Percentiles rank a stretch among this genome's conserved stretches.
Evolutionary conservation across 805 yeast genomes (phyloP).

Genomic region (Ogataea zsoltii): DNA sequence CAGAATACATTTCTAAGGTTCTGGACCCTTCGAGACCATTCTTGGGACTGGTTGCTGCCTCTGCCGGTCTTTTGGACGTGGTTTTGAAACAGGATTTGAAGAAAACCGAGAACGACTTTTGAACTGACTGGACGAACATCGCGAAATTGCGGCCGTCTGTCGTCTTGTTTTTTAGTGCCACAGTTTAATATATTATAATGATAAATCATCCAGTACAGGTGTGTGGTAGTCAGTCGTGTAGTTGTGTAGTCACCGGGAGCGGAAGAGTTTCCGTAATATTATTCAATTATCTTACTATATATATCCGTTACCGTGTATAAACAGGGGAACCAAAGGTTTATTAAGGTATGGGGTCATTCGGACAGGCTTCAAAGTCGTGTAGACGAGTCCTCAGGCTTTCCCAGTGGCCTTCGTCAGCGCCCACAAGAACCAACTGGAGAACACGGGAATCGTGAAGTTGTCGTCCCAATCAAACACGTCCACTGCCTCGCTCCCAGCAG

Average conservation of each 20-base stretch:
- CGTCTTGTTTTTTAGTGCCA: not conserved
- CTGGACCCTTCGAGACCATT: conserved; percentile 96
- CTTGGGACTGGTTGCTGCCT: conserved; percentile 93
- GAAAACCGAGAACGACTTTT: conserved; percentile 35
- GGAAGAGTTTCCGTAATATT: too few relatives aligned
- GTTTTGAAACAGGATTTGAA: conserved; percentile 47
- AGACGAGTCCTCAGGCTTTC: not conserved
- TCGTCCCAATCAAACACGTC: conserved; percentile 81
- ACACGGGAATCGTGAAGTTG: conserved; percentile 89
- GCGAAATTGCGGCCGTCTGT: not conserved
- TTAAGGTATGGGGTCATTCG: too few relatives aligned
- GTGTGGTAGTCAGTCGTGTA: too few relatives aligned
- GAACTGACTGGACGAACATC: conserved; percentile 3
- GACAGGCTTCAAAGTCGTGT: too few relatives aligned
- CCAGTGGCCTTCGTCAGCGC: conserved; percentile 22
- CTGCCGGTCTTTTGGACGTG: conserved; percentile 77
- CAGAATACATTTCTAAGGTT: conserved; percentile 95
- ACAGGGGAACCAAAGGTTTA: not conserved
- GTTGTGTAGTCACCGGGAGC: too few relatives aligned
- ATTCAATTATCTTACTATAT: too few relatives aligned
- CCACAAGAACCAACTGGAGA: conserved; percentile 66
- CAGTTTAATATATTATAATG: not conserved
- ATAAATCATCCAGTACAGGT: too few relatives aligned
- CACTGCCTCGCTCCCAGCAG: conserved; percentile 84
- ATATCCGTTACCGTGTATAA: too few relatives aligned